Evolutionary conservation across 768 basidiomycete species (phyloP).

Genomic region (Rhodocollybia butyracea): DNA sequence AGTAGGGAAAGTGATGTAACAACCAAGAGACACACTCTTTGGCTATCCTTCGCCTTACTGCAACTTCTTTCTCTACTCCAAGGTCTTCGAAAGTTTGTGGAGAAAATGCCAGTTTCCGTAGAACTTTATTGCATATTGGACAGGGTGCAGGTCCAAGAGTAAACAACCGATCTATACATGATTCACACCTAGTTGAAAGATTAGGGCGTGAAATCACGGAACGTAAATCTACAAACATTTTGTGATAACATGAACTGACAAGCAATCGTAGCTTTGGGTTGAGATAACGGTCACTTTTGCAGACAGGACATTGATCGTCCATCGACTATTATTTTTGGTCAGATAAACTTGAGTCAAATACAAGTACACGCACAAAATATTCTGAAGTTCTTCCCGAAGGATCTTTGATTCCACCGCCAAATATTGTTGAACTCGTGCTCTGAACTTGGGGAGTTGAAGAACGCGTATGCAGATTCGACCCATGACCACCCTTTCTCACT

Average conservation of each 20-base stretch:
- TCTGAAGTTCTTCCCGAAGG: conserved; percentile 78
- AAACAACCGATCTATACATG: conserved; percentile 95
- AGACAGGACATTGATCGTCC: conserved; percentile 96
- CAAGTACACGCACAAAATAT: conserved; percentile 59
- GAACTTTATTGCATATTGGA: conserved; percentile 84
- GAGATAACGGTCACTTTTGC: conserved; percentile 93
- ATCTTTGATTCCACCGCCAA: conserved; percentile 85
- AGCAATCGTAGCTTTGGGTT: conserved; percentile 92
- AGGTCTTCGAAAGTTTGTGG: conserved; percentile 95
- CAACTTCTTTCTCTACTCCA: conserved; percentile 91
- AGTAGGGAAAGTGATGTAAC: not conserved
- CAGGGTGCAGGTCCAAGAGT: conserved; percentile 95
- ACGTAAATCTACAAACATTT: conserved; percentile 66
- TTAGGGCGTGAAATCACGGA: not conserved
- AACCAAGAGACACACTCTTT: conserved; percentile 63
- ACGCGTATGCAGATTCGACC: conserved; percentile 47
- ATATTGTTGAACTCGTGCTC: conserved; percentile 70
- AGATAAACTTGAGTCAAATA: not conserved
- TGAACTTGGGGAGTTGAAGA: conserved; percentile 67
- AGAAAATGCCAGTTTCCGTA: conserved; percentile 92
- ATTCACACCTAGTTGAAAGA: conserved; percentile 78
- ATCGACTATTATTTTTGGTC: conserved; percentile 50
- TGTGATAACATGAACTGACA: conserved; percentile 97
- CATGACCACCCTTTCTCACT: conserved; percentile 59
- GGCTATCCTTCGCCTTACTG: conserved; percentile 79